A percentile compares a stretch with the other conserved stretches of the same genome.
Evolutionary conservation across 306 rosid species (phyloP).

Genomic region (Castanea crenata): DNA sequence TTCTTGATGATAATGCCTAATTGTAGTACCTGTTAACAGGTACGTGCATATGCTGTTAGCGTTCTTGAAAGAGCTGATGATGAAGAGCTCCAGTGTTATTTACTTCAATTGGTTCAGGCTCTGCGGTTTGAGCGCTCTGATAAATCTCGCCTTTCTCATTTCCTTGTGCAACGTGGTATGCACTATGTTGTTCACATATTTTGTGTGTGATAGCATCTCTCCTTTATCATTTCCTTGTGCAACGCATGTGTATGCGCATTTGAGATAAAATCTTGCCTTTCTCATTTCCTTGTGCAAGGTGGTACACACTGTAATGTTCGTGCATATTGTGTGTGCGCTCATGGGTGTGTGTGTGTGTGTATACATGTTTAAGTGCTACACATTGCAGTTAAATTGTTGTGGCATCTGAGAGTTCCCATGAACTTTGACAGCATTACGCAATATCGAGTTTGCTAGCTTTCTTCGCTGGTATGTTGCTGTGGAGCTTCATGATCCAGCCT

Average conservation of each 20-base stretch:
- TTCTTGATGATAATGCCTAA: conserved; percentile 12
- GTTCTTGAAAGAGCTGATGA: conserved; percentile 99
- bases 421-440: conserved; percentile 67
- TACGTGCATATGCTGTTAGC: conserved; percentile 99
- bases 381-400: conserved; percentile 27
- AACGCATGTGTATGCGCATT: too few relatives aligned
- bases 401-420: conserved; percentile 34
- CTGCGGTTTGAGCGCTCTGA: conserved; percentile 97
- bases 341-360: conserved; percentile 17
- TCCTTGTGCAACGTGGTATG: conserved; percentile 91
- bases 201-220: background rate
- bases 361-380: conserved; percentile 23
- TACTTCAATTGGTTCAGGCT: conserved; percentile 98
- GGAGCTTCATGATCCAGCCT: conserved; percentile 92
- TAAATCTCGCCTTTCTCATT: conserved; percentile 88
- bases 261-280: too few relatives aligned
- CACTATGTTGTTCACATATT: background rate
- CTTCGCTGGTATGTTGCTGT: conserved; percentile 99
- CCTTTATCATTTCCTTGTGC: too few relatives aligned
- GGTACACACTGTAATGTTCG: too few relatives aligned
- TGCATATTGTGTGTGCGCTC: background rate
- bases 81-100: conserved; percentile 94
- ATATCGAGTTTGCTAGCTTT: conserved; percentile 96
- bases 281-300: too few relatives aligned
- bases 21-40: conserved; percentile 46